Conservation (phyloP, 2,329 filamentous ascomycete species). For the Colletotrichum sp. region DNA sequence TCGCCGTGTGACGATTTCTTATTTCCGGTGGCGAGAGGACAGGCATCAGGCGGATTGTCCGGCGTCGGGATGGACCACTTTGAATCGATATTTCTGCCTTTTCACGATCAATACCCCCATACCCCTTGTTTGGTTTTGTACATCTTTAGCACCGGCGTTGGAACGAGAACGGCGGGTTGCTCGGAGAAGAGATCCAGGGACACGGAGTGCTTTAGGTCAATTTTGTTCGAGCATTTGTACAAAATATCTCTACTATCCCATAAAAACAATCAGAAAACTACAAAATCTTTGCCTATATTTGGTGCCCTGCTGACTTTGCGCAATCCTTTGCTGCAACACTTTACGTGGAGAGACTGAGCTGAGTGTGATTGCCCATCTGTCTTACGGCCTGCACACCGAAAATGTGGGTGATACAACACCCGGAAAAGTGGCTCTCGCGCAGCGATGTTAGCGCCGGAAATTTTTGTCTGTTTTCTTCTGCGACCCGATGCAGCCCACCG, state of each 20-base stretch:
- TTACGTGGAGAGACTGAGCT: neutral
- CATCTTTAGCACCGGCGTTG: neutral
- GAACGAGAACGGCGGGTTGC: neutral
- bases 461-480: neutral
- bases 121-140: neutral
- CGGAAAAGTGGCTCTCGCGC: neutral
- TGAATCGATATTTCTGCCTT: neutral
- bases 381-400: neutral
- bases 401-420: neutral
- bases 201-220: neutral
- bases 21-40: neutral
- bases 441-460: neutral
- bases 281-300: neutral
- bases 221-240: neutral
- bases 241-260: neutral
- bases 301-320: neutral
- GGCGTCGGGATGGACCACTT: neutral
- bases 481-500: neutral
- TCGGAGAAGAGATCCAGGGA: neutral
- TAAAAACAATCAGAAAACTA: neutral
- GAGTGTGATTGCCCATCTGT: neutral
- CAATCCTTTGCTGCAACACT: accelerated
- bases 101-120: neutral
- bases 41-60: neutral
- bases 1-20: neutral